Evolutionary conservation across 2,329 filamentous ascomycete genomes (phyloP).

Genomic region (Pochonia chlamydosporia): DNA sequence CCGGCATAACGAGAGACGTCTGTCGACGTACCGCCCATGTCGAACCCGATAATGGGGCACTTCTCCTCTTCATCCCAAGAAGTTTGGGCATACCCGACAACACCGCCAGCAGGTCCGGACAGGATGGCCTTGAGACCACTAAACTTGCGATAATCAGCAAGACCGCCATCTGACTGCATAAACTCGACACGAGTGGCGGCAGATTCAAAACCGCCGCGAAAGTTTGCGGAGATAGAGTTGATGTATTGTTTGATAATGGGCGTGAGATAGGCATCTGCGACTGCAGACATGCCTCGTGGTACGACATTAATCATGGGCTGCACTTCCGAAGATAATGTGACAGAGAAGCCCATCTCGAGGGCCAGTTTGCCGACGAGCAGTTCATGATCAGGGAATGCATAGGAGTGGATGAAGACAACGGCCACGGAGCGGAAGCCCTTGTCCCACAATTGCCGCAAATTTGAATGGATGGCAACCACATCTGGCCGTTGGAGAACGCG

Average conservation of each 20-base stretch:
- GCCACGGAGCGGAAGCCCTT: constrained; percentile 46
- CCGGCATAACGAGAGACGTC: constrained; percentile 64
- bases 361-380: constrained; percentile 27
- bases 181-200: constrained; percentile 57
- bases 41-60: constrained; percentile 69
- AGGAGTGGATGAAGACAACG: constrained; percentile 68
- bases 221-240: constrained; percentile 27
- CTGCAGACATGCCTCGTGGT: constrained; percentile 34
- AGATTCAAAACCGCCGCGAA: constrained; percentile 26
- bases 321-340: constrained; percentile 28
- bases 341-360: constrained; percentile 33
- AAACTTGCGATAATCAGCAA: constrained; percentile 53
- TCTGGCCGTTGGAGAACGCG: constrained; percentile 57
- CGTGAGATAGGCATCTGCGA: constrained; percentile 36
- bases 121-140: constrained; percentile 64
- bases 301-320: constrained; percentile 38
- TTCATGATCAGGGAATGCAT: constrained; percentile 53
- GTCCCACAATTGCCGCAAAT: constrained; percentile 55
- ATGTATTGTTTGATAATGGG: constrained; percentile 30
- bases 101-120: constrained; percentile 69
- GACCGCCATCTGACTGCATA: constrained; percentile 57
- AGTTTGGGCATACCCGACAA: constrained; percentile 69
- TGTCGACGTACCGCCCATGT: constrained; percentile 65
- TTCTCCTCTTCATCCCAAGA: constrained; percentile 63
- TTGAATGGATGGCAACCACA: constrained; percentile 42